Base-by-base conservation (phyloP, 768 basidiomycete species). In the Omphalotus guepiniiformis region DNA sequence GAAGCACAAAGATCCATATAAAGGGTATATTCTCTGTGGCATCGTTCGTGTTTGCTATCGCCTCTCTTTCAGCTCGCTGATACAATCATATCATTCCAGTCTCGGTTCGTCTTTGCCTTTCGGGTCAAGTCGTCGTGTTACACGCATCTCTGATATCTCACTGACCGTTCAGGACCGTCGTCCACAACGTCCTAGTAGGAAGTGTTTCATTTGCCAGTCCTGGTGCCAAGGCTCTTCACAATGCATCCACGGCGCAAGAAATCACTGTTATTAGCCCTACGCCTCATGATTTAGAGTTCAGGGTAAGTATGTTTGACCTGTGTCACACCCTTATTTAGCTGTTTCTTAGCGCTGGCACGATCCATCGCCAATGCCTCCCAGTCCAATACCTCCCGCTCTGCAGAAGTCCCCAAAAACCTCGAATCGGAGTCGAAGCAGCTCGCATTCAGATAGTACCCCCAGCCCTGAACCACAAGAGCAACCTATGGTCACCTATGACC, bases 191-290 rank as follows among this genome's bases (percentile, higher is more conserved):
- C 6, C 63, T 85, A 36, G 84, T 86, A 25, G 87, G 88, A 29
- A 85, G 84, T 53, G 82, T 91, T 26, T 88, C 88, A 1, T 87
- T 85, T 57, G 87, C 87, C 3, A 76, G 77, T 37, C 82, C 85
- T 7, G 82, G 83, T 6, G 78, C 80, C 19, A 88, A 88, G 59
- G 82, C 85, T 0, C 72, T 89, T 55, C 85, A 89, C 57, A 88
- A 83, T 56, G 85, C 84, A 13, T 87, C 87, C 12, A 90, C 88
- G 0, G 88, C 88, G 0, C 86, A 88, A 63, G 88, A 90, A 65
- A 80, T 90, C 52, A 79, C 80, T 16, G 79, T 90, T 25, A 76
- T 89, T 43, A 79, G 85, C 1, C 84, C 85, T 28, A 67, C 63
- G 22, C 74, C 76, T 5, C 62, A 68, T 21, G 74, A 76, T 53